Base-by-base conservation (phyloP, 352 stramenopile genomes). In the Pythium pyrilobum region DNA sequence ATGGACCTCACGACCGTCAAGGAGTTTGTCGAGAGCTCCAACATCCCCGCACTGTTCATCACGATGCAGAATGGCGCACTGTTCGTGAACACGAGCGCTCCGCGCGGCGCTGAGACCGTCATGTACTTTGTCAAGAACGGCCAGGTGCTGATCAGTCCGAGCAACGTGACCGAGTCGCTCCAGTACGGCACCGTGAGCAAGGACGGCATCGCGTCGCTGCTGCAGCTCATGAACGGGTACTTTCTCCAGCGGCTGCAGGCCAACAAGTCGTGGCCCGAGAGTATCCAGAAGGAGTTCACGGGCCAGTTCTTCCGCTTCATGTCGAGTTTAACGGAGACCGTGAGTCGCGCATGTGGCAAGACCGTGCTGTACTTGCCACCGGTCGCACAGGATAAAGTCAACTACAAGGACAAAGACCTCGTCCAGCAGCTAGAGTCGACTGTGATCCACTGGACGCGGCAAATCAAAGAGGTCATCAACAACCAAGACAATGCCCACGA, bases 381-480 rank as follows among this genome's bases (percentile, higher is more conserved):
- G 0, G 85, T 96, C 38, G 77, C 83, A 33, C 64, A 90, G 6
- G 66, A 77, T 60, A 85, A 95, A 49, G 80, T 92, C 49, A 93
- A 93, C 56, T 69, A 89, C 66, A 90, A 89, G 43, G 74, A 97
- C 70, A 98, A 98, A 67, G 95, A 98, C 42, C 66, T 98, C 18
- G 81, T 98, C 34, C 92, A 98, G 68, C 90, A 97, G 45, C 67
- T 98, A n/a, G 94, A 98, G 62, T 96, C 85, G 27, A 97, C 90
- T 0, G 92, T 98, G 7, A 98, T 98, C 58, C 90, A 98, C 65
- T 98, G 95, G 95, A 98, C 95, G 24, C 69, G 93, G 3, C 95
- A 98, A 62, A 98, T 98, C 62, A 98, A 98, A 59, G 92, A 98
- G 52, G 90, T 98, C 20, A 91, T 98, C 34, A 98, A 97, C 65